Base-by-base conservation (phyloP, 2,329 filamentous ascomycete genomes). In the Didymella pomorum region DNA sequence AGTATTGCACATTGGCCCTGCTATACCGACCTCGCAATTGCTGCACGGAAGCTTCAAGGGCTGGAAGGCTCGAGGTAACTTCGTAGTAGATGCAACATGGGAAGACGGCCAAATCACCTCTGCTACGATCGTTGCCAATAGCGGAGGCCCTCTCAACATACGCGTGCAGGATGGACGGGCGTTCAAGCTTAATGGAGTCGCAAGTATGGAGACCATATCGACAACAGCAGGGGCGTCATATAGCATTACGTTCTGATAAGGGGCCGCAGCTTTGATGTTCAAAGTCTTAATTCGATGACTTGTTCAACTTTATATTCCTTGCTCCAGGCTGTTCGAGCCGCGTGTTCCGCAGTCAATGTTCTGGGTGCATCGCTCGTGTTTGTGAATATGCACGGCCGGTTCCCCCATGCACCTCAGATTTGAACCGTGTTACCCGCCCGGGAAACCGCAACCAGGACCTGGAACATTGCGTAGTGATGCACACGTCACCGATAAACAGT, bases 1-100 rank as follows among this genome's bases (percentile, higher is more conserved):
- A 16, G 20, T 48, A 4, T 28, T 48, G 29, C 45, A 48, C n/a
- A 35, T 48, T 16, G 45, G 45, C 16, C 28, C 29, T 23, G 33
- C 33, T n/a, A 39, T 49, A 33, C 46, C 46, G 7, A 28, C 46
- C 3, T n/a, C 46, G 10, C 33, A 33, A 20, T 14, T 49, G 46
- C 33, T 37, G 21, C 33, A 49, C 3, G 31, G 46, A 20, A 39
- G 14, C 6, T 37, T 49, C 14, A 37, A 11, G 2, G 46, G 46
- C 9, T 25, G 31, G 46, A 39, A 49, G 39, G 46, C 45, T 26
- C 33, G 46, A 37, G 46, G 33, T 16, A 49, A 49, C 11, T 39
- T 49, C 16, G 14, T 18, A 2, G 46, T 49, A 10, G 31, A 33
- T 25, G 45, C 45, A 35, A 33, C 21, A 2, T 48, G 45, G 45